Percentiles rank a stretch among this genome's conserved stretches.
Conservation (phyloP, 164 flowering plant species). For the grape (Vitis vinifera) region DNA sequence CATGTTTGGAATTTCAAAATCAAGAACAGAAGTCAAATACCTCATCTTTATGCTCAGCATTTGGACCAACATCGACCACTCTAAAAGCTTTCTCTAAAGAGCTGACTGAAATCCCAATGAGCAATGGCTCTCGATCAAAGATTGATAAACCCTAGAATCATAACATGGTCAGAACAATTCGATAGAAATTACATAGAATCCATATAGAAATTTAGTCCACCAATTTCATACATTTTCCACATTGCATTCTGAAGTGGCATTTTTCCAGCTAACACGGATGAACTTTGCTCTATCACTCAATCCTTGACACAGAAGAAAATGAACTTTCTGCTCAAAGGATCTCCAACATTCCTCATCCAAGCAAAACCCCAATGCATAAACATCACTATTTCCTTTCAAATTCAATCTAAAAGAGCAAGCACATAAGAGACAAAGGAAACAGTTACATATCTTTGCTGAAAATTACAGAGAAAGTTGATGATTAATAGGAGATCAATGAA, state of each 20-base stretch:
- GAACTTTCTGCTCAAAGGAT: constrained; percentile 71
- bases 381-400: constrained; percentile 50
- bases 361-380: constrained; percentile 64
- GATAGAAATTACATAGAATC: not conserved
- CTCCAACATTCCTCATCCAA: constrained; percentile 97
- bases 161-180: constrained; percentile 4
- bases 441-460: not conserved
- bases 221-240: constrained; percentile 58
- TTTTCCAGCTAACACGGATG: constrained; percentile 80
- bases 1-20: not conserved
- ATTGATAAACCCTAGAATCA: constrained; percentile 62
- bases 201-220: not conserved
- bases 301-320: constrained; percentile 56
- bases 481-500: too few species aligned
- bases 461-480: not conserved
- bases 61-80: constrained; percentile 76
- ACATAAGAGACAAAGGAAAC: not conserved
- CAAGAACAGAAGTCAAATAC: constrained; percentile 30
- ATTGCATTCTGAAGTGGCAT: constrained; percentile 34
- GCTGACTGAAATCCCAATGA: constrained; percentile 63
- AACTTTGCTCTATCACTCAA: constrained; percentile 70
- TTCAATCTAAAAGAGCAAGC: constrained; percentile 51
- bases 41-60: constrained; percentile 86
- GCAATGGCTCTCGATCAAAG: constrained; percentile 54
- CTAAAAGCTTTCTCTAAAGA: constrained; percentile 66